These are phyloP conservation scores for Brassica rapa DNA, from an alignment of 345 rosid species.

Conservation along the genomic window DNA sequence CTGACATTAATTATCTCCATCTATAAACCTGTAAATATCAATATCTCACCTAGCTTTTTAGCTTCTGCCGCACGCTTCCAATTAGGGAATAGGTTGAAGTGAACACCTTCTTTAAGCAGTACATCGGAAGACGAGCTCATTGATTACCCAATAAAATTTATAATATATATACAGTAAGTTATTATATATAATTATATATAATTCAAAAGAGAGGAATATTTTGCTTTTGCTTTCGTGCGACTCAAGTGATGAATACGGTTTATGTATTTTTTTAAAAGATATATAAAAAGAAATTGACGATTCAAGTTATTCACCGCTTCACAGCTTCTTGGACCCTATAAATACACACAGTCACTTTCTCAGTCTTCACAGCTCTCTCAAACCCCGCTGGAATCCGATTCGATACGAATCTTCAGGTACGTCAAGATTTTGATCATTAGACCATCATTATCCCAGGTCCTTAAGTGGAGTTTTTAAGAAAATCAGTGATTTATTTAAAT, in stretches of 20 bases:
- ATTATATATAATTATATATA: neutral
- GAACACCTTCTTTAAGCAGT: slow-evolving; percentile 4
- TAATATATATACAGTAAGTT: slow-evolving; percentile 3
- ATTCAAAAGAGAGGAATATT: slow-evolving; percentile 21
- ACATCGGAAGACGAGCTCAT: slow-evolving; percentile 1
- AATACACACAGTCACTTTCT: neutral
- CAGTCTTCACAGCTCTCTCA: slow-evolving; percentile 1
- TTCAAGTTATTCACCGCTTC: slow-evolving; percentile 22
- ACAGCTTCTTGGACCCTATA: slow-evolving; percentile 1
- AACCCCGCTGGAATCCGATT: neutral
- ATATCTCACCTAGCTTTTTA: slow-evolving; percentile 26
- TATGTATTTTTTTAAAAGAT: too few relatives aligned
- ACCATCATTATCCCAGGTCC: too few relatives aligned
- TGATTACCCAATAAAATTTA: neutral
- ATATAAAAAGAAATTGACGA: neutral
- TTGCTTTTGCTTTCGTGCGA: slow-evolving; percentile 32
- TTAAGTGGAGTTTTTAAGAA: too few relatives aligned
- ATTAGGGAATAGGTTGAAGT: neutral
- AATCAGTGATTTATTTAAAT: too few relatives aligned
- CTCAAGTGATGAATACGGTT: slow-evolving; percentile 10
- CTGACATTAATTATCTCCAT: neutral
- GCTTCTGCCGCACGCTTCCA: slow-evolving; percentile 21
- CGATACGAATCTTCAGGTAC: slow-evolving; percentile 7
- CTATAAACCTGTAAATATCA: neutral
- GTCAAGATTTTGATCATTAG: neutral